A percentile compares a stretch with the other conserved stretches of the same genome.
Evolutionary conservation across 805 yeast genomes (phyloP).

Genomic region (Monosporozyma aerobia): DNA sequence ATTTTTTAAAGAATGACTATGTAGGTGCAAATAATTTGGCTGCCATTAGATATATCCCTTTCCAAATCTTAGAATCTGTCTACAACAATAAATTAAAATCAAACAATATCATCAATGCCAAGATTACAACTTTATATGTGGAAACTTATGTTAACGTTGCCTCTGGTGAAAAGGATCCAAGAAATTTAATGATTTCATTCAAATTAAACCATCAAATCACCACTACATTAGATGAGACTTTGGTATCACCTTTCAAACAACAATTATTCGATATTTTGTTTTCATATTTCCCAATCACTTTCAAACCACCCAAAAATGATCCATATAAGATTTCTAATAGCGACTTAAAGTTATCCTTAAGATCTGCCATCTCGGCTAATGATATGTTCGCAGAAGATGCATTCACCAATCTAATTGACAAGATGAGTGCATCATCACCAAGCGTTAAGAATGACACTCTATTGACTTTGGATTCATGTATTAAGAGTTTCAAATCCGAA

Average conservation of each 20-base stretch:
- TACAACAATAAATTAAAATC: slow-evolving; percentile 22
- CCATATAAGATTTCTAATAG: slow-evolving; percentile 75
- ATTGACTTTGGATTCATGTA: slow-evolving; percentile 48
- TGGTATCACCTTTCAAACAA: slow-evolving; percentile 30
- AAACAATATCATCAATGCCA: slow-evolving; percentile 10
- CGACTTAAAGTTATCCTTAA: slow-evolving; percentile 55
- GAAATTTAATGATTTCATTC: slow-evolving; percentile 69
- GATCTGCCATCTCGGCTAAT: slow-evolving; percentile 54
- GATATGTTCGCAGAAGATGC: slow-evolving; percentile 59
- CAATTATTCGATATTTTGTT: slow-evolving; percentile 81
- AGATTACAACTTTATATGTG: slow-evolving; percentile 24
- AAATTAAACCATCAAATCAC: slow-evolving; percentile 40
- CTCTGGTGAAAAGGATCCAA: slow-evolving; percentile 89
- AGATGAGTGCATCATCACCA: slow-evolving; percentile 67
- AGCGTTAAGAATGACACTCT: slow-evolving; percentile 67
- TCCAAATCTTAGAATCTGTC: slow-evolving; percentile 38
- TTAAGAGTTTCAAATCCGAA: slow-evolving; percentile 41
- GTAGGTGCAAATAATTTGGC: slow-evolving; percentile 54
- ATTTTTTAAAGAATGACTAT: slow-evolving; percentile 33
- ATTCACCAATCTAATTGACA: slow-evolving; percentile 69
- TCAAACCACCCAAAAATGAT: slow-evolving; percentile 76
- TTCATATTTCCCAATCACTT: slow-evolving; percentile 94
- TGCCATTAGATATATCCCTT: slow-evolving; percentile 50
- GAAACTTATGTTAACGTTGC: slow-evolving; percentile 57
- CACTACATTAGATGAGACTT: slow-evolving; percentile 25